A percentile compares a stretch with the other conserved stretches of the same genome.
Conservation (phyloP, 2,329 filamentous ascomycete species). For the Phaeosphaeriaceae sp. region DNA sequence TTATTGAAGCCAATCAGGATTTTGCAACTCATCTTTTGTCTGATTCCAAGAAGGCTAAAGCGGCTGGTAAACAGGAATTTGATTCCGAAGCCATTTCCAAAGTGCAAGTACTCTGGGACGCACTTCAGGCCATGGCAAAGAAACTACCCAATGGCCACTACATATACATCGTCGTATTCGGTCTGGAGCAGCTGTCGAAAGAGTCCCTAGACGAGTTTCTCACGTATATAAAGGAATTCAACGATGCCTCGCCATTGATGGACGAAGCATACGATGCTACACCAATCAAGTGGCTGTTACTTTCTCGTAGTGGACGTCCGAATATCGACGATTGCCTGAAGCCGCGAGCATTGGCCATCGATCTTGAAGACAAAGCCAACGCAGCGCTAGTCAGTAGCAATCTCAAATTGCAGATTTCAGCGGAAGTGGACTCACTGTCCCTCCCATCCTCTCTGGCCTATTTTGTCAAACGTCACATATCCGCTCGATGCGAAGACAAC, state of each 20-base stretch:
- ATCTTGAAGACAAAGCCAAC: conserved; percentile 26
- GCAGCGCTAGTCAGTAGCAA: conserved; percentile 22
- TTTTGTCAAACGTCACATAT: conserved; percentile 31
- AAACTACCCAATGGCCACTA: conserved; percentile 8
- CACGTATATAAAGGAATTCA: conserved; percentile 12
- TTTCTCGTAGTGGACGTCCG: conserved; percentile 27
- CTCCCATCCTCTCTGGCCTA: conserved; percentile 24
- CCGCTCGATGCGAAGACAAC: conserved; percentile 28
- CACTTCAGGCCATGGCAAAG: conserved; percentile 22
- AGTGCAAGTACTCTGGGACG: conserved; percentile 24
- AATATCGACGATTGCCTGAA: conserved; percentile 24
- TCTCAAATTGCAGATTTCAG: conserved; percentile 22
- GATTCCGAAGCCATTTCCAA: conserved; percentile 23
- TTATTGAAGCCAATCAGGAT: conserved; percentile 25
- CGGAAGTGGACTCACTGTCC: conserved; percentile 20
- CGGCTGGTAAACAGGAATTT: conserved; percentile 21
- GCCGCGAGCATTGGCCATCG: conserved; percentile 21
- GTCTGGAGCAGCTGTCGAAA: conserved; percentile 26
- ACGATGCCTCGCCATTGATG: neutral
- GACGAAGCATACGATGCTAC: conserved; percentile 4
- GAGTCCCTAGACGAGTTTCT: conserved; percentile 27
- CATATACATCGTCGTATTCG: conserved; percentile 28
- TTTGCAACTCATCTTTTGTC: conserved; percentile 26
- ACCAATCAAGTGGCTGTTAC: conserved; percentile 26
- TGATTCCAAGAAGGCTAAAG: conserved; percentile 24